Evolutionary conservation across 495 filamentous ascomycete species (phyloP).

Genomic region (Corynascus novoguineensis): DNA sequence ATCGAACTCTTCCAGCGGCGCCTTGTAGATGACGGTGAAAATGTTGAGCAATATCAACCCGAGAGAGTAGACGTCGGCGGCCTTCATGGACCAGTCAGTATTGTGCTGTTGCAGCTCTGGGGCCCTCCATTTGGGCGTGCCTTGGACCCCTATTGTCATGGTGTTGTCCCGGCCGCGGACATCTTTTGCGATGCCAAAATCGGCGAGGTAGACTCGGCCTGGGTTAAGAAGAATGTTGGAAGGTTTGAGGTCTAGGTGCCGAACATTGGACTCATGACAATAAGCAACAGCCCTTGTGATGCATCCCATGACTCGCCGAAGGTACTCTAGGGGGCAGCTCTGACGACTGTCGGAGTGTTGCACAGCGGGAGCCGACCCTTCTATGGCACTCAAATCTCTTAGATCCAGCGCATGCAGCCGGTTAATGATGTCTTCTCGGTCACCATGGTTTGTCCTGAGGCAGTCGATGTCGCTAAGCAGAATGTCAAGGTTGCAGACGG

Average conservation of each 20-base stretch:
- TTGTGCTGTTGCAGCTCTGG: conserved; percentile 29
- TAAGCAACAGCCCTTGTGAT: conserved; percentile 37
- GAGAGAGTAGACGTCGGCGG: conserved; percentile 37
- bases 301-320: conserved; percentile 35
- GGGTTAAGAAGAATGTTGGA: conserved; percentile 39
- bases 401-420: conserved; percentile 31
- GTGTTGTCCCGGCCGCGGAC: conserved; percentile 32
- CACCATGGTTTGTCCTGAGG: conserved; percentile 25
- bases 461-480: conserved; percentile 37
- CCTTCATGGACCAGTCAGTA: conserved; percentile 35
- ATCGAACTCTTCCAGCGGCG: conserved; percentile 34
- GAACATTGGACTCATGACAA: conserved; percentile 36
- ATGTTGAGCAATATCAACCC: conserved; percentile 34
- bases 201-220: conserved; percentile 36
- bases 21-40: conserved; percentile 29
- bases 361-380: background rate
- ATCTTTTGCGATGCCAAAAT: conserved; percentile 41
- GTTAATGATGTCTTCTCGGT: conserved; percentile 29
- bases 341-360: background rate
- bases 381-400: conserved; percentile 24
- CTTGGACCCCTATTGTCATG: conserved; percentile 29
- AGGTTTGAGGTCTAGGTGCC: conserved; percentile 42
- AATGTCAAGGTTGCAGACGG: conserved; percentile 36
- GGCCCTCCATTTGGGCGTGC: conserved; percentile 35
- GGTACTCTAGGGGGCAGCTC: conserved; percentile 29